phyloP scores from a whole-genome alignment of 768 basidiomycete genomes.

The Tylopilus rubrobrunneus region DNA sequence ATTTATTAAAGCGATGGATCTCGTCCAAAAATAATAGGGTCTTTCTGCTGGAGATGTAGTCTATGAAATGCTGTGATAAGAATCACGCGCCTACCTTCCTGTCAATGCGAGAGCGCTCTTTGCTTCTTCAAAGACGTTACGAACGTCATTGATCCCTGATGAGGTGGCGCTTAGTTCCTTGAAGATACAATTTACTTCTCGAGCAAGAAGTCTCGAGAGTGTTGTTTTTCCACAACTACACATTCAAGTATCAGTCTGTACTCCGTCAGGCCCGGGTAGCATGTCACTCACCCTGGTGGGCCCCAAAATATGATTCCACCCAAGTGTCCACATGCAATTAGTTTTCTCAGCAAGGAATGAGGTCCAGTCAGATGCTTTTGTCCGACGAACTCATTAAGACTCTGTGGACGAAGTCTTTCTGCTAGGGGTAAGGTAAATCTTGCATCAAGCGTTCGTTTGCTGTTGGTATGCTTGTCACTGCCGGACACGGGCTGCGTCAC shows the following conservation, averaged over 20 bases:
- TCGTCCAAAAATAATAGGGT: slow-evolving; percentile 83
- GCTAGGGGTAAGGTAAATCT: slow-evolving; percentile 54
- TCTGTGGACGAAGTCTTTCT: slow-evolving; percentile 64
- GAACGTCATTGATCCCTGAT: slow-evolving; percentile 64
- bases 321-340: slow-evolving; percentile 46
- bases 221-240: slow-evolving; percentile 71
- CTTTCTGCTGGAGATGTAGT: slow-evolving; percentile 38
- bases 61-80: neutral
- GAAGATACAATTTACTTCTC: slow-evolving; percentile 54
- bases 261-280: neutral
- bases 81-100: slow-evolving; percentile 44
- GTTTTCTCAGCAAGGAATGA: slow-evolving; percentile 51
- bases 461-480: slow-evolving; percentile 19
- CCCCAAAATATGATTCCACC: slow-evolving; percentile 74
- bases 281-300: slow-evolving; percentile 53
- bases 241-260: neutral
- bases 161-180: slow-evolving; percentile 78
- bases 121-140: slow-evolving; percentile 73
- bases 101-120: slow-evolving; percentile 59
- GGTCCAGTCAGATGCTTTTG: slow-evolving; percentile 60
- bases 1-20: slow-evolving; percentile 74
- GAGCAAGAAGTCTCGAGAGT: slow-evolving; percentile 66
- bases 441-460: slow-evolving; percentile 13
- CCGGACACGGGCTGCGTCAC: slow-evolving; percentile 7
- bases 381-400: slow-evolving; percentile 66